phyloP scores from a whole-genome alignment of 2,329 filamentous ascomycete species.

The Aspergillus niger region DNA sequence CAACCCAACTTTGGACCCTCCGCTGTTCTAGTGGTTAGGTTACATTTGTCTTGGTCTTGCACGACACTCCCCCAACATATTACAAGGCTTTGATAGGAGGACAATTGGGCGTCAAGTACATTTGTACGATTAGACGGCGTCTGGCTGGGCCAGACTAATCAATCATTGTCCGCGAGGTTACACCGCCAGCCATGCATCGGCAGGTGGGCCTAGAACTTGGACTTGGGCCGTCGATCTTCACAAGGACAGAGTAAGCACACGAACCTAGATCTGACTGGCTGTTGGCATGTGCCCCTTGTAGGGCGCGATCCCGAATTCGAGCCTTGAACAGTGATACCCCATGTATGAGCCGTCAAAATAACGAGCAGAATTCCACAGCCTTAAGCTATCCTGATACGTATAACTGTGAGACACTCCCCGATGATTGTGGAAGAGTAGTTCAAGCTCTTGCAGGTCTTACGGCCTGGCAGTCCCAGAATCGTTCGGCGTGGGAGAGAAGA shows the following conservation, averaged over 20 bases:
- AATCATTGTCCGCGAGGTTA: neutral
- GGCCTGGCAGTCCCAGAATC: too few relatives aligned
- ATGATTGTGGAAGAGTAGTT: too few relatives aligned
- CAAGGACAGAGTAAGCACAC: neutral
- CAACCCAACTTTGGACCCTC: slow-evolving; percentile 27
- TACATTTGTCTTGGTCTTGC: neutral
- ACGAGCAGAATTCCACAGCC: too few relatives aligned
- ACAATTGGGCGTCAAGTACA: neutral
- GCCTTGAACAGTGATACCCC: neutral
- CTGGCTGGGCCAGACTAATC: neutral
- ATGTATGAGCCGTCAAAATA: neutral
- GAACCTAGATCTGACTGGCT: neutral
- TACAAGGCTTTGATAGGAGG: neutral
- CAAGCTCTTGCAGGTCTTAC: too few relatives aligned
- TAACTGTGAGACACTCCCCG: neutral
- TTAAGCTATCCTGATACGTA: neutral
- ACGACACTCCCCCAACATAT: neutral
- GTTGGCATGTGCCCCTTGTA: neutral
- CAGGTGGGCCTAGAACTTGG: neutral
- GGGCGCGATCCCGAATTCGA: neutral
- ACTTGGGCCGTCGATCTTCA: neutral
- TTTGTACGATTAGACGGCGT: neutral
- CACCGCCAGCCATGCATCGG: neutral
- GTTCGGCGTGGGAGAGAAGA: neutral
- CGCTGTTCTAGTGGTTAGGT: slow-evolving; percentile 5